These are phyloP conservation scores for Rhizopogon vulgaris DNA, from an alignment of 768 basidiomycete genomes.

Conservation along the genomic window DNA sequence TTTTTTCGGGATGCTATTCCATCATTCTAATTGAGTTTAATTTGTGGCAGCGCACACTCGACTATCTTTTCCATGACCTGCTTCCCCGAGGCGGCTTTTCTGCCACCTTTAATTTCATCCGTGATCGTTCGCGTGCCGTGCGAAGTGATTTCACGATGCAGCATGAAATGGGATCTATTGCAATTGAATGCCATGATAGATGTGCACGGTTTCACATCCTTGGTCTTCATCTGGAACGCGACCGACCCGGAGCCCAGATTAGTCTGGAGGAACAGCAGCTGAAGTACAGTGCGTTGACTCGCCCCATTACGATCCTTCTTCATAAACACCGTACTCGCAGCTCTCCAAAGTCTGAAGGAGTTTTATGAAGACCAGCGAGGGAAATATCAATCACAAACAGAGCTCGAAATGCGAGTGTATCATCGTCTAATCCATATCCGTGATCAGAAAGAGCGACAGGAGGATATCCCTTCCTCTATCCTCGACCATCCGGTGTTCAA, in stretches of 20 bases:
- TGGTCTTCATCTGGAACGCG: constrained; percentile 62
- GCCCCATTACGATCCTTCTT: not conserved
- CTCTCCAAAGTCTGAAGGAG: constrained; percentile 87
- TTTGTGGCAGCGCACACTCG: constrained; percentile 61
- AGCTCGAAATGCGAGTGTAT: constrained; percentile 95
- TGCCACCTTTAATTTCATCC: constrained; percentile 74
- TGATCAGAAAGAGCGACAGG: constrained; percentile 72
- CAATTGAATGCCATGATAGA: constrained; percentile 88
- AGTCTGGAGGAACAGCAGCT: constrained; percentile 82
- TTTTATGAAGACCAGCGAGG: constrained; percentile 83
- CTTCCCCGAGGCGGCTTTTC: constrained; percentile 65
- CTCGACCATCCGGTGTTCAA: constrained; percentile 71
- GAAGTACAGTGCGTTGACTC: constrained; percentile 69
- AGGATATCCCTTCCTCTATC: constrained; percentile 64
- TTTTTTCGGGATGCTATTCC: constrained; percentile 2
- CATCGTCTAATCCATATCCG: constrained; percentile 89
- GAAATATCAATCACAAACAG: constrained; percentile 66
- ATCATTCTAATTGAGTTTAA: not conserved
- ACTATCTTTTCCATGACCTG: constrained; percentile 88
- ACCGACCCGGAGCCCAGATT: constrained; percentile 51
- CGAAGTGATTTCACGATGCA: constrained; percentile 95
- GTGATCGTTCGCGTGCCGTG: constrained; percentile 87
- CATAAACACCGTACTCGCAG: constrained; percentile 35
- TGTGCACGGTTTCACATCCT: constrained; percentile 93
- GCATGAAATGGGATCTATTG: constrained; percentile 64